phyloP scores from a whole-genome alignment of 2,329 filamentous ascomycete genomes.

The Pestalotiopsis sp. region DNA sequence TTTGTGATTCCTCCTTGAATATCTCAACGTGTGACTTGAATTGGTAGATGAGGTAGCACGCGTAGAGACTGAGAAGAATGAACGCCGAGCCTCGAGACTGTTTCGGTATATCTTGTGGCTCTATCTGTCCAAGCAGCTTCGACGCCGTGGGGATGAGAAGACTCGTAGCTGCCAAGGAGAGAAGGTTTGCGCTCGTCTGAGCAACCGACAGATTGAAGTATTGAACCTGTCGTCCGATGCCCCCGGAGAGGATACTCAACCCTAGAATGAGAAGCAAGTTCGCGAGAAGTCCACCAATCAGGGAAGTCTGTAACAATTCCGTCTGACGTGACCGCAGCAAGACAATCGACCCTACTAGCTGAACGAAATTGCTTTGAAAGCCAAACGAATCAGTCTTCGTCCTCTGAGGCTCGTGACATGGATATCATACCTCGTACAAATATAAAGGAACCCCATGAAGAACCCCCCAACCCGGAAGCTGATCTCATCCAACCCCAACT shows the following conservation, averaged over 20 bases:
- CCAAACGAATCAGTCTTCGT: not conserved
- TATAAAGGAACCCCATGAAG: not conserved
- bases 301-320: not conserved
- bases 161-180: conserved; percentile 1
- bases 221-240: not conserved
- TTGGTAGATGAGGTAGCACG: not conserved
- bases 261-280: conserved; percentile 4
- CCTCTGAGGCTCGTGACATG: not conserved
- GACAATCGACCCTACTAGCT: not conserved
- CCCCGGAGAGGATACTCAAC: not conserved
- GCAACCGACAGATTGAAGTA: not conserved
- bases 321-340: not conserved
- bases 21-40: not conserved
- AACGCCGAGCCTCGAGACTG: conserved; percentile 1
- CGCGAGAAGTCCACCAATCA: not conserved
- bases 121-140: not conserved
- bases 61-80: not conserved
- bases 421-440: not conserved
- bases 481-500: not conserved
- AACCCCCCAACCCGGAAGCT: not conserved
- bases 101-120: not conserved
- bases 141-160: conserved; percentile 6
- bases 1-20: not conserved
- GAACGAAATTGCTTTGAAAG: not conserved
- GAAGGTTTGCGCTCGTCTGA: not conserved